Evolutionary conservation across 805 yeast genomes (phyloP).

Genomic region (Blastobotrys chiropterorum): DNA sequence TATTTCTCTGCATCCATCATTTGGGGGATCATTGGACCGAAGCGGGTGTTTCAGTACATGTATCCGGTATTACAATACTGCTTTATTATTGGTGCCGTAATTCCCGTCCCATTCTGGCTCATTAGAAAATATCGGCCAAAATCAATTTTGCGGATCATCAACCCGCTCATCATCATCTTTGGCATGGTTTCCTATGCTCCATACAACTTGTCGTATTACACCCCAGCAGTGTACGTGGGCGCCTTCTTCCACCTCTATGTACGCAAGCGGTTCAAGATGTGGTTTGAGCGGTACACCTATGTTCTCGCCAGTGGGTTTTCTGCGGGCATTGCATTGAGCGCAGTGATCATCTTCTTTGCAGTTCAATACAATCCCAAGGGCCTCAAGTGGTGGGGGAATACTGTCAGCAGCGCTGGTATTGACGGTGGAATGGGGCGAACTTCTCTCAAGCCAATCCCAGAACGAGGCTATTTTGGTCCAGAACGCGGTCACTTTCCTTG

Average conservation of each 20-base stretch:
- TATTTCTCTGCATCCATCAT: conserved; percentile 45
- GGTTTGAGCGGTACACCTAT: conserved; percentile 52
- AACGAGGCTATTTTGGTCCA: conserved; percentile 17
- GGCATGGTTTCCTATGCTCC: conserved; percentile 26
- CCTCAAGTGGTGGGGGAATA: conserved; percentile 41
- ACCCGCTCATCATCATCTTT: conserved; percentile 33
- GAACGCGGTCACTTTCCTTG: conserved; percentile 10
- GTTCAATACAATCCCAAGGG: conserved; percentile 39
- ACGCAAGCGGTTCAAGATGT: conserved; percentile 36
- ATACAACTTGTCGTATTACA: conserved; percentile 36
- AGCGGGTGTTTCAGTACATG: conserved; percentile 35
- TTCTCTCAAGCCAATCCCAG: conserved; percentile 6
- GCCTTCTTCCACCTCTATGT: conserved; percentile 40
- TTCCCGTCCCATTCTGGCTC: conserved; percentile 9
- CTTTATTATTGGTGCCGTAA: conserved; percentile 18
- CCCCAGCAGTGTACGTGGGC: conserved; percentile 38
- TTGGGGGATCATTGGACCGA: conserved; percentile 44
- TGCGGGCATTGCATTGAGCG: conserved; percentile 45
- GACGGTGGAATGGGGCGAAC: conserved; percentile 28
- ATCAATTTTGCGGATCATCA: not conserved
- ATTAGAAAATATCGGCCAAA: not conserved
- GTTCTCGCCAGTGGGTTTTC: conserved; percentile 42
- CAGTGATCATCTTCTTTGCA: conserved; percentile 40
- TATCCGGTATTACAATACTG: conserved; percentile 21
- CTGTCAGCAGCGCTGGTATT: conserved; percentile 22